Evolutionary conservation across 2,329 filamentous ascomycete species (phyloP).

Genomic region (Bipolaris victoriae): DNA sequence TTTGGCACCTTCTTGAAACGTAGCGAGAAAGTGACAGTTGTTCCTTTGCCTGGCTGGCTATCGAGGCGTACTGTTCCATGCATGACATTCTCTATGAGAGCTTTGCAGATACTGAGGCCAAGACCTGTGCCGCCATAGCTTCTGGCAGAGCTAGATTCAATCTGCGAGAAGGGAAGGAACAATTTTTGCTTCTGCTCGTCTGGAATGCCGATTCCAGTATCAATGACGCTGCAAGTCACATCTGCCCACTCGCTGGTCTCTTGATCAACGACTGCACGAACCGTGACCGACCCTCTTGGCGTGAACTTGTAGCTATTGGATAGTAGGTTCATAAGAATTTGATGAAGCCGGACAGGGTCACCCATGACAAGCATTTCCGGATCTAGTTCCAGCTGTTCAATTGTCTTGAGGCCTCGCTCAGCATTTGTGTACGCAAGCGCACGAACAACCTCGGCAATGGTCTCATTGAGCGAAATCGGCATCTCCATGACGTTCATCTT

Average conservation of each 20-base stretch:
- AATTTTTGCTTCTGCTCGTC: slow-evolving; percentile 81
- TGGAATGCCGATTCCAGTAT: slow-evolving; percentile 91
- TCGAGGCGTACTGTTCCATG: slow-evolving; percentile 83
- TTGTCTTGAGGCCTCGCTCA: slow-evolving; percentile 64
- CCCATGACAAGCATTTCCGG: slow-evolving; percentile 60
- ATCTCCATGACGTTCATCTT: slow-evolving; percentile 67
- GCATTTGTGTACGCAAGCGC: slow-evolving; percentile 68
- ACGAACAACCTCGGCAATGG: slow-evolving; percentile 68
- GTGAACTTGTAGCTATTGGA: slow-evolving; percentile 96
- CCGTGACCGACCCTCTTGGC: slow-evolving; percentile 82
- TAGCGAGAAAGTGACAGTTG: slow-evolving; percentile 77
- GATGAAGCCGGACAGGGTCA: slow-evolving; percentile 59
- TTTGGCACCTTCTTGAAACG: slow-evolving; percentile 81
- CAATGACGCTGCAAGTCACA: slow-evolving; percentile 83
- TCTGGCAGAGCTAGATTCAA: slow-evolving; percentile 85
- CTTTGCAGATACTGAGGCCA: slow-evolving; percentile 92
- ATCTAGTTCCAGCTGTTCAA: slow-evolving; percentile 62
- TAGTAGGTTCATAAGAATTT: slow-evolving; percentile 76
- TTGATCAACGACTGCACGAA: slow-evolving; percentile 73
- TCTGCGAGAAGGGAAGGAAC: slow-evolving; percentile 92
- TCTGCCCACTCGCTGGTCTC: slow-evolving; percentile 74
- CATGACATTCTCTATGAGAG: slow-evolving; percentile 90
- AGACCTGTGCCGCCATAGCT: slow-evolving; percentile 93
- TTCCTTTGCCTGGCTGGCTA: slow-evolving; percentile 74
- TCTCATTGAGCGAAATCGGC: slow-evolving; percentile 60